Evolutionary conservation across 306 rosid species (phyloP).

Genomic region (Pyrus pyrifolia): DNA sequence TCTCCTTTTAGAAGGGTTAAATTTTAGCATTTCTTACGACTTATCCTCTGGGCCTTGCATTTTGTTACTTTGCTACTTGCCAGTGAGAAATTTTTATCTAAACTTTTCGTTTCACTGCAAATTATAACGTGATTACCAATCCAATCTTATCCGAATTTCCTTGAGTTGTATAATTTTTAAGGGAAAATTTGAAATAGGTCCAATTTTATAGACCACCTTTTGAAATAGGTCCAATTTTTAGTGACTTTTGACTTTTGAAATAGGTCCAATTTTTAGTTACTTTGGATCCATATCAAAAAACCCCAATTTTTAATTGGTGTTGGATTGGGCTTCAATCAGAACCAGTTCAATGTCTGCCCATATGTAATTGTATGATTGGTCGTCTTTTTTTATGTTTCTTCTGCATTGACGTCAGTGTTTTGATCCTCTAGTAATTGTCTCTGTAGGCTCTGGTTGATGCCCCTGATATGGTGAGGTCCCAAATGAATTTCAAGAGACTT

Average conservation of each 20-base stretch:
- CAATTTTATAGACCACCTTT: too few relatives aligned
- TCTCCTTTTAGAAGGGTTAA: background rate
- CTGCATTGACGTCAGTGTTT: background rate
- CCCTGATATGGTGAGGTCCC: conserved; percentile 76
- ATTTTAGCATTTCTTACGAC: background rate
- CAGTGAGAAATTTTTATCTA: background rate
- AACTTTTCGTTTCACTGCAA: background rate
- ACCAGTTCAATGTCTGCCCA: background rate
- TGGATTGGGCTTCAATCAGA: background rate
- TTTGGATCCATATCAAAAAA: too few relatives aligned
- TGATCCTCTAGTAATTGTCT: background rate
- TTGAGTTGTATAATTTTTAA: background rate
- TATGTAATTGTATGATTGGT: background rate
- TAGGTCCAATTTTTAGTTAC: too few relatives aligned
- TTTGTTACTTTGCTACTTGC: background rate
- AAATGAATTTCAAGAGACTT: conserved; percentile 80
- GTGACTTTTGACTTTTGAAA: too few relatives aligned
- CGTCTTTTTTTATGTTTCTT: background rate
- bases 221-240: too few relatives aligned
- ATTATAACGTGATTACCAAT: background rate
- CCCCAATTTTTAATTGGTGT: background rate
- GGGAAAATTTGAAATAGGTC: too few relatives aligned
- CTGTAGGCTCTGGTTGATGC: conserved; percentile 80
- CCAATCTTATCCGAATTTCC: background rate
- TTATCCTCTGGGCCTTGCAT: background rate